These are phyloP conservation scores for Skeletonema menzelii DNA, from an alignment of 108 stramenopile genomes.

Conservation along the genomic window DNA sequence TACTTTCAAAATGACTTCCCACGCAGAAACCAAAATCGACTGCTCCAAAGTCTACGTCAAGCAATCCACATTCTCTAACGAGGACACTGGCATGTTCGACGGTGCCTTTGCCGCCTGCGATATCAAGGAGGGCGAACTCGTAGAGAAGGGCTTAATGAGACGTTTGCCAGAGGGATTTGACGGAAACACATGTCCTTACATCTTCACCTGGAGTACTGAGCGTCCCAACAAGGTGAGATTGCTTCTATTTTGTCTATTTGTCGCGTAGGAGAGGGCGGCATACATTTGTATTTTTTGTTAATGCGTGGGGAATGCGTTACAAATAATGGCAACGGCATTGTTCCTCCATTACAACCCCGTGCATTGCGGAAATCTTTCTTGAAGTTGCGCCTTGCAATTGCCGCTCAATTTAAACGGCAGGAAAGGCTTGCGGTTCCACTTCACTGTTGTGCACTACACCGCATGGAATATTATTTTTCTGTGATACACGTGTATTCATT, in stretches of 20 bases:
- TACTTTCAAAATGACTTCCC: slow-evolving; percentile 46
- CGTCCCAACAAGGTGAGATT: slow-evolving; percentile 63
- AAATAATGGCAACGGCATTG: background rate
- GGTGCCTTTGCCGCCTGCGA: slow-evolving; percentile 65
- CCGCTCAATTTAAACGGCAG: background rate
- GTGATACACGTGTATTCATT: background rate
- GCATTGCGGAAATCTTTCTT: background rate
- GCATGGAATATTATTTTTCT: too few relatives aligned
- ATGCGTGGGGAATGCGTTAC: background rate
- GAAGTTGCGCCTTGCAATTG: background rate
- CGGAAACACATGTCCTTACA: slow-evolving; percentile 72
- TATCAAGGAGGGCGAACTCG: slow-evolving; percentile 68
- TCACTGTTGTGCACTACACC: background rate
- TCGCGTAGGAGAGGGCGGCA: background rate
- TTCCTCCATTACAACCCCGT: background rate
- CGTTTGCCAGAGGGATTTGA: slow-evolving; percentile 78
- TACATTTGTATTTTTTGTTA: background rate
- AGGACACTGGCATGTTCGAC: slow-evolving; percentile 65
- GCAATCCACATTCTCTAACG: slow-evolving; percentile 65
- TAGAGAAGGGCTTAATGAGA: slow-evolving; percentile 78
- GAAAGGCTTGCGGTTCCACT: too few relatives aligned
- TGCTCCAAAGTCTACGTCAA: slow-evolving; percentile 79
- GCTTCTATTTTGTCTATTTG: background rate
- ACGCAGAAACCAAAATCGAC: slow-evolving; percentile 72
- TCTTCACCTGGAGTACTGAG: slow-evolving; percentile 73